Percentiles rank a stretch among this genome's conserved stretches.
Conservation (phyloP, 768 basidiomycete genomes). For the Russula virescens region DNA sequence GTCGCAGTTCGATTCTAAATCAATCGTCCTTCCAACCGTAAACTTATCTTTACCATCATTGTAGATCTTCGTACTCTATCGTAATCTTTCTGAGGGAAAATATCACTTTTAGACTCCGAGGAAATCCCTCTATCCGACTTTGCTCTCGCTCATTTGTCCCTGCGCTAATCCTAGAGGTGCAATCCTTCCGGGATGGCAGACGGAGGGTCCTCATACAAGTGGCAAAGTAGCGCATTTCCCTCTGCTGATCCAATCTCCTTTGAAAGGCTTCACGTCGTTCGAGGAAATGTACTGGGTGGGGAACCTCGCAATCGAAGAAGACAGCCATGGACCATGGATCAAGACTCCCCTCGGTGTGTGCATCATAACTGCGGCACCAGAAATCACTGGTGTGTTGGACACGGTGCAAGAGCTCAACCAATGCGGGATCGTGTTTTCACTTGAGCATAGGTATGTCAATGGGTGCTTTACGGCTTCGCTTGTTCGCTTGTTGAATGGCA, state of each 20-base stretch:
- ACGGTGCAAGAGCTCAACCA: constrained; percentile 53
- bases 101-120: constrained; percentile 59
- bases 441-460: constrained; percentile 71
- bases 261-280: constrained; percentile 58
- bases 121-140: constrained; percentile 62
- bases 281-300: constrained; percentile 67
- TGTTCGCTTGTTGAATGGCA: constrained; percentile 12
- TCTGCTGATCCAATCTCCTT: constrained; percentile 55
- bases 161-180: constrained; percentile 60
- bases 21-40: constrained; percentile 6
- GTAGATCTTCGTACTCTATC: constrained; percentile 41
- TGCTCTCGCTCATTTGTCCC: constrained; percentile 63
- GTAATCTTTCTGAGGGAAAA: background rate
- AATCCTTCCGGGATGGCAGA: constrained; percentile 82
- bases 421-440: constrained; percentile 72
- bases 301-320: constrained; percentile 57
- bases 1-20: constrained; percentile 2
- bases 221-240: constrained; percentile 79
- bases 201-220: constrained; percentile 84
- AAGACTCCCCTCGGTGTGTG: constrained; percentile 51
- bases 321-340: constrained; percentile 61
- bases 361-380: constrained; percentile 83
- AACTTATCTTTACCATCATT: constrained; percentile 43
- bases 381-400: constrained; percentile 75
- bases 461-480: background rate